A percentile compares a stretch with the other conserved stretches of the same genome.
Evolutionary conservation across 2,329 filamentous ascomycete genomes (phyloP).

Genomic region (Colletotrichum magnum): DNA sequence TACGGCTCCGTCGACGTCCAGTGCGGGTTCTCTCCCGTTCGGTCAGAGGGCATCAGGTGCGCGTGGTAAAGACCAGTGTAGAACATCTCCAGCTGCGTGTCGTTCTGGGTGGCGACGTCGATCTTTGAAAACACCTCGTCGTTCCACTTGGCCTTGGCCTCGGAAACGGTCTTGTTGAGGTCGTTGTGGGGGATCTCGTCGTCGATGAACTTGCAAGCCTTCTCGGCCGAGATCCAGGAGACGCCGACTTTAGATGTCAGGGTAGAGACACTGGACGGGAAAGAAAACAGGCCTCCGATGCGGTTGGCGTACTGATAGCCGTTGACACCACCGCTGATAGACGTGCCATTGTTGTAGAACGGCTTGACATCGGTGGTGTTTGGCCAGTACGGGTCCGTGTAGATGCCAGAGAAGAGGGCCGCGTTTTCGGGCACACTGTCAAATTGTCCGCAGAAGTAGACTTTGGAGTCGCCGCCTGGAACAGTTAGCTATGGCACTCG

Average conservation of each 20-base stretch:
- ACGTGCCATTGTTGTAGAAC: constrained; percentile 65
- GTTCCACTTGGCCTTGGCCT: constrained; percentile 61
- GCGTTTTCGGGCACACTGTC: constrained; percentile 51
- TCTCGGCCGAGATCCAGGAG: constrained; percentile 62
- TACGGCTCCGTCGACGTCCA: constrained; percentile 70
- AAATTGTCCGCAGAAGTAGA: constrained; percentile 61
- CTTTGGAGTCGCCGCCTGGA: constrained; percentile 55
- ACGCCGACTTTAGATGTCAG: constrained; percentile 66
- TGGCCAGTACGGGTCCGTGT: constrained; percentile 59
- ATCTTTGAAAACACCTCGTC: constrained; percentile 61
- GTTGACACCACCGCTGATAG: constrained; percentile 63
- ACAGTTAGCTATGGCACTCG: neutral
- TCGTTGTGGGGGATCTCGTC: constrained; percentile 59
- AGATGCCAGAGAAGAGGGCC: constrained; percentile 58
- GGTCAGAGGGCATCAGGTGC: constrained; percentile 73
- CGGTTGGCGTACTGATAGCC: constrained; percentile 67
- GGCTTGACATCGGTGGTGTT: constrained; percentile 51
- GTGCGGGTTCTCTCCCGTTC: constrained; percentile 70
- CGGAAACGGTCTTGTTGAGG: constrained; percentile 54
- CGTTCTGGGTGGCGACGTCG: constrained; percentile 55
- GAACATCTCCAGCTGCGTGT: constrained; percentile 64
- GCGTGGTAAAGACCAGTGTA: constrained; percentile 73
- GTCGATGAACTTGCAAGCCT: constrained; percentile 64
- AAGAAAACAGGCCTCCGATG: constrained; percentile 66
- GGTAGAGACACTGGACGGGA: constrained; percentile 50